Percentiles rank a stretch among this genome's conserved stretches.
Conservation (phyloP, 1,139 yeast species). For the Saccharomyces hybrid region DNA sequence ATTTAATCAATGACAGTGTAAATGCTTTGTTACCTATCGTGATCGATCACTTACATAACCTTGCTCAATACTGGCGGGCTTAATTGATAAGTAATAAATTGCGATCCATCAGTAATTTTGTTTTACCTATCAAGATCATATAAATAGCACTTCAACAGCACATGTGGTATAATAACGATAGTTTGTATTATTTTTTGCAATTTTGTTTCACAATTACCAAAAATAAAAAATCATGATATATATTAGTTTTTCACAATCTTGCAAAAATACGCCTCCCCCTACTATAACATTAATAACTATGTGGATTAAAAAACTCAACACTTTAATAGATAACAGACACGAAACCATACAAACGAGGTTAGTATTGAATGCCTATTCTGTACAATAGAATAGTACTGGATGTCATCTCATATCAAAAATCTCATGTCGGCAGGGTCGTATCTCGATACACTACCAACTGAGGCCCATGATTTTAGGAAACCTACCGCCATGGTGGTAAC, state of each 20-base stretch:
- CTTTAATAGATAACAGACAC: not conserved
- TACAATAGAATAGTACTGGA: not conserved
- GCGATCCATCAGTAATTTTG: not conserved
- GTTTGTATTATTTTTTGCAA: not conserved
- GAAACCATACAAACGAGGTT: not conserved
- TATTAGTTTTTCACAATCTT: not conserved
- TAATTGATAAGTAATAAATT: slow-evolving; percentile 26
- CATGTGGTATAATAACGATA: not conserved
- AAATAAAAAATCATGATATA: not conserved
- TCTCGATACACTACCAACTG: slow-evolving; percentile 2
- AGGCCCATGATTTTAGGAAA: slow-evolving; percentile 34
- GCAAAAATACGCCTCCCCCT: not conserved
- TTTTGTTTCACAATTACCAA: not conserved
- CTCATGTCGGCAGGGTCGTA: not conserved
- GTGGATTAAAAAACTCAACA: not conserved
- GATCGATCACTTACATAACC: slow-evolving; percentile 85
- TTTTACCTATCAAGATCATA: not conserved
- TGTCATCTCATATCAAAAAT: not conserved
- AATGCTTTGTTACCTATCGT: slow-evolving; percentile 90
- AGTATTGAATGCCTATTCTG: not conserved
- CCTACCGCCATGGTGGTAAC: slow-evolving; percentile 39
- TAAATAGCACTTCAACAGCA: not conserved
- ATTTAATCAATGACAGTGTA: slow-evolving; percentile 86
- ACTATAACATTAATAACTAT: not conserved
- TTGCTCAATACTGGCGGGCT: slow-evolving; percentile 97